phyloP scores from a whole-genome alignment of 306 rosid species.

The Pterocarpus santalinus region DNA sequence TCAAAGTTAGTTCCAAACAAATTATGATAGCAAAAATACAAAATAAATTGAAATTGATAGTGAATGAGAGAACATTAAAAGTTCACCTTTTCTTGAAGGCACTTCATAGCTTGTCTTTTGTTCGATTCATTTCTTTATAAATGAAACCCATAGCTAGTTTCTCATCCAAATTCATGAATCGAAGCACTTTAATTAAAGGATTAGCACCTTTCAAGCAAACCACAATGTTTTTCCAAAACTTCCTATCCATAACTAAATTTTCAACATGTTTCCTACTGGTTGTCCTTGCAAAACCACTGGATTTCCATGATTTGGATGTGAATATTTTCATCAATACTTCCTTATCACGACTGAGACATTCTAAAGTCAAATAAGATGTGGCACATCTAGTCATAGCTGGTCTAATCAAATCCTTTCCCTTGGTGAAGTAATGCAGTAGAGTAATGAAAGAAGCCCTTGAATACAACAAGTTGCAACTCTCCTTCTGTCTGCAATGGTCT shows the following conservation, averaged over 20 bases:
- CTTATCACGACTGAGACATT: background rate
- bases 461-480: background rate
- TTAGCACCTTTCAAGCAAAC: slow-evolving; percentile 13
- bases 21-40: background rate
- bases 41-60: background rate
- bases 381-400: background rate
- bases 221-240: background rate
- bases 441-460: background rate
- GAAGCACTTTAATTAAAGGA: background rate
- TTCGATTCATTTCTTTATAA: background rate
- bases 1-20: background rate
- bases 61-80: background rate
- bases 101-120: background rate
- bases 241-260: background rate
- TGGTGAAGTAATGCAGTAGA: background rate
- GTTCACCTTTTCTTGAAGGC: background rate
- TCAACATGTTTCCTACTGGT: background rate
- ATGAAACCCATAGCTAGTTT: slow-evolving; percentile 7
- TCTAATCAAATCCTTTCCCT: background rate
- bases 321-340: background rate
- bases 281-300: background rate
- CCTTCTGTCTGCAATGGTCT: background rate
- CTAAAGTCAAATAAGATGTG: background rate
- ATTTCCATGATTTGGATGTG: background rate
- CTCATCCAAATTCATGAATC: background rate